These are phyloP conservation scores for Ensete ventricosum DNA, from an alignment of 176 grass and related monocot genomes.

Conservation along the genomic window DNA sequence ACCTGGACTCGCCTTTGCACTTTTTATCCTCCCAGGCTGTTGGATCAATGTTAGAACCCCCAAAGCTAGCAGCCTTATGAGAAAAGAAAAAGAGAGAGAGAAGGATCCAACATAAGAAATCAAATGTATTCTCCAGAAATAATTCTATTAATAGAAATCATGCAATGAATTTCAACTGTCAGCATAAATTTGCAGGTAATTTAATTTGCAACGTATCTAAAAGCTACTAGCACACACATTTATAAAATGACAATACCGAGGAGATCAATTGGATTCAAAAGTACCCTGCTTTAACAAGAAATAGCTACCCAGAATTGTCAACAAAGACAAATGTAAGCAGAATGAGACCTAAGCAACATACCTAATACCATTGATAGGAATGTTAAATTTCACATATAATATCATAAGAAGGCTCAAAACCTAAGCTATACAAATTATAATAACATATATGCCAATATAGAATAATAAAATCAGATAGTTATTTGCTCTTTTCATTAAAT, in stretches of 20 bases:
- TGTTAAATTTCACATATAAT: too few species aligned
- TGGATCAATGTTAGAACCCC: constrained; percentile 94
- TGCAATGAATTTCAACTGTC: background rate
- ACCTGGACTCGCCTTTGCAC: constrained; percentile 97
- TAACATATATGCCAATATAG: too few species aligned
- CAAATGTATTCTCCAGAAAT: background rate
- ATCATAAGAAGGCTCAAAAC: too few species aligned
- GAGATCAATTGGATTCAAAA: background rate
- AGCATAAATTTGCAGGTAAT: too few species aligned
- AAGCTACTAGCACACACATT: background rate
- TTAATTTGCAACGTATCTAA: background rate
- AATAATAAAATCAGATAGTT: background rate
- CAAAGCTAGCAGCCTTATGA: constrained; percentile 78
- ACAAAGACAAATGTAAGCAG: too few species aligned
- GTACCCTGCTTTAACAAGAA: background rate
- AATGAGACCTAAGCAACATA: too few species aligned
- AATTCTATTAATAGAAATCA: background rate
- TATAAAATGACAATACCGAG: background rate
- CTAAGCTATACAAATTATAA: too few species aligned
- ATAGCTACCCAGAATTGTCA: too few species aligned
- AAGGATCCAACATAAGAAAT: background rate
- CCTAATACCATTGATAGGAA: too few species aligned
- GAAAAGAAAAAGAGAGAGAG: background rate
- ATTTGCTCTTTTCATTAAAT: background rate
- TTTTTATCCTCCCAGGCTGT: constrained; percentile 98